Conservation (phyloP, 2,329 filamentous ascomycete species). For the Talaromyces sp. region DNA sequence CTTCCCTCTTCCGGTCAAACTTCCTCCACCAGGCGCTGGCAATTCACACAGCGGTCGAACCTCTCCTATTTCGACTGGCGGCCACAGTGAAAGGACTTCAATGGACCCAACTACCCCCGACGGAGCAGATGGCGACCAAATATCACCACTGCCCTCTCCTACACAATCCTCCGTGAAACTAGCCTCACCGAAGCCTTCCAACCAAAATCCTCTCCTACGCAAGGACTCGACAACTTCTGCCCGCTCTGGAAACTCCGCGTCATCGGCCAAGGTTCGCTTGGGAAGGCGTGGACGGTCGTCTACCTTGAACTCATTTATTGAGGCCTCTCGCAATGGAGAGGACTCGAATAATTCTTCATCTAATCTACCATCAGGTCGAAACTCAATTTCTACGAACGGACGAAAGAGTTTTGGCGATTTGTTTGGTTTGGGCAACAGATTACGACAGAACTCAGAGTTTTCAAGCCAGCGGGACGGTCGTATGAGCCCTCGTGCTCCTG, state of each 20-base stretch:
- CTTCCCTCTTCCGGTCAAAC: constrained; percentile 84
- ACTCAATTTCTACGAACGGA: constrained; percentile 78
- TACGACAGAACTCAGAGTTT: constrained; percentile 78
- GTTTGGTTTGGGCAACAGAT: constrained; percentile 68
- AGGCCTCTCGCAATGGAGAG: constrained; percentile 64
- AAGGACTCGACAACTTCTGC: constrained; percentile 62
- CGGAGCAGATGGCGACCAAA: constrained; percentile 30
- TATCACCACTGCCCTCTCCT: constrained; percentile 47
- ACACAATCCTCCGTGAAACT: constrained; percentile 52
- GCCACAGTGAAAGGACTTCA: constrained; percentile 18
- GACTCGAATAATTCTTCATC: constrained; percentile 58
- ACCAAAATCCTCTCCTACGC: constrained; percentile 49
- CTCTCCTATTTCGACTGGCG: constrained; percentile 14
- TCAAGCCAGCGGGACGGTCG: constrained; percentile 61
- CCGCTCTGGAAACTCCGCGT: constrained; percentile 60
- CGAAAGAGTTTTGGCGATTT: constrained; percentile 91
- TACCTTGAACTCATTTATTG: constrained; percentile 78
- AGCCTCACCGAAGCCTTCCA: constrained; percentile 41
- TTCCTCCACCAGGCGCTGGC: constrained; percentile 45
- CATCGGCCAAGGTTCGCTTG: constrained; percentile 51
- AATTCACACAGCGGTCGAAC: constrained; percentile 23
- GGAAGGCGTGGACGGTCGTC: constrained; percentile 72
- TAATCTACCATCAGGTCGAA: constrained; percentile 58
- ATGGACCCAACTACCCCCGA: constrained; percentile 28
- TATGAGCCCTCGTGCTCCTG: constrained; percentile 53